Evolutionary conservation across 2,329 filamentous ascomycete genomes (phyloP), one percentile per base, ranked within the genome.

Genomic region (Paraphoma chrysanthemicola): DNA sequence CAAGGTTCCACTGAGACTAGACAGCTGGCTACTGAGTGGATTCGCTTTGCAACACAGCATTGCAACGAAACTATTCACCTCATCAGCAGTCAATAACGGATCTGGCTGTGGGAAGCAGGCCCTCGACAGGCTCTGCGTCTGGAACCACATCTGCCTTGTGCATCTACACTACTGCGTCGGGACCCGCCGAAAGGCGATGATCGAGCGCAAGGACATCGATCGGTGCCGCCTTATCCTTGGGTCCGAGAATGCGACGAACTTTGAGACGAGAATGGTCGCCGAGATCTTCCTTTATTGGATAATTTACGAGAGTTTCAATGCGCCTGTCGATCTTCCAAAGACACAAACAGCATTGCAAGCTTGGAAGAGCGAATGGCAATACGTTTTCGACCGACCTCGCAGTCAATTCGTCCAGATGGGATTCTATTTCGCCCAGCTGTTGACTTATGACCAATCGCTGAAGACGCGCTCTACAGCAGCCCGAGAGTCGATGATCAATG

Each of bases 111-210:
- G n/a, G 12, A 51, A 46, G 16, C 23, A 12, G 16, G 47, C 28
- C 6, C 47, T 50, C 10, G 47, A 55, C 38, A 47, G 43, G 7
- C 71, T 74, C 51, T 79, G 71, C 56, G 59, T 81, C 6, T 81
- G 78, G 78, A 81, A 80, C 62, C 78, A 81, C 62, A 59, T 81
- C 3, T 80, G 76, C 56, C 65, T 81, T 14, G 76, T 74, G 6
- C 78, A 81, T 66, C 69, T 81, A n/a, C 79, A 81, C 57, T 81
- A 79, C 56, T 81, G 78, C 48, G 77, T 80, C 17, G 79, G 78
- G 1, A 81, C 78, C 1, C 75, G 75, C 23, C 70, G 78, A 31
- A 71, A 71, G 55, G 69, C 78, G 3, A 69, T 79, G 46, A 55
- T 81, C 12, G 73, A 74, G 39, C 64, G 63, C 30, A 60, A 66